Evolutionary conservation across 2,329 filamentous ascomycete genomes (phyloP), one percentile per base, ranked within the genome.

Genomic region (Sporothrix brasiliensis): DNA sequence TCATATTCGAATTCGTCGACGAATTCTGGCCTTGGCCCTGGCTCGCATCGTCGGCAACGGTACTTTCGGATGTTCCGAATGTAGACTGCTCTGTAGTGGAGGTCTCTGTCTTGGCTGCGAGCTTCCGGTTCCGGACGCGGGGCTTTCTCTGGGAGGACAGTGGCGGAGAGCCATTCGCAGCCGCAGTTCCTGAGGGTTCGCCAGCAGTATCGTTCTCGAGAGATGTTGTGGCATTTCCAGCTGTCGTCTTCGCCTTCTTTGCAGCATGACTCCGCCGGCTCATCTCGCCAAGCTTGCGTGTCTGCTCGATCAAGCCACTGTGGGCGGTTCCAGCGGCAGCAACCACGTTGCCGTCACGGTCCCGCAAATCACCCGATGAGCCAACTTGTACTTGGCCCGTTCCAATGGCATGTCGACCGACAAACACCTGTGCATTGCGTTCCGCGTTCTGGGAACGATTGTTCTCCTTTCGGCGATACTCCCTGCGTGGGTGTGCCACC

Each of bases 401-500:
- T 27, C 65, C 60, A 24, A 74, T 72, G 68, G 73, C 73, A 21
- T 74, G 70, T 50, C 73, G 74, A 10, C 74, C 74, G 7, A 72
- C 63, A 54, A 71, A 69, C 3, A 75, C 73, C 71, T 75, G 74
- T 11, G 69, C 70, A 44, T 74, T 74, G 54, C 74, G 71, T 66
- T 73, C 72, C 2, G 70, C 70, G 67, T 75, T 75, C 44, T 75
- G 74, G 24, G 70, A 67, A 5, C 72, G 73, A 56, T 75, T 75
- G 72, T 72, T 73, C 39, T 72, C 69, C 67, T 75, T 75, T 54
- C 74, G 73, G 54, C 72, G 71, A 56, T 69, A 69, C 70, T 75
- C 74, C 65, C 72, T 71, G 7, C 41, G 60, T 47, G 74, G 74
- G 49, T 74, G 73, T 0, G 72, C 69, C 2, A 67, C 72, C 44